These are phyloP conservation scores for Phytophthora sansomeana DNA, from an alignment of 352 stramenopile genomes.

Conservation along the genomic window DNA sequence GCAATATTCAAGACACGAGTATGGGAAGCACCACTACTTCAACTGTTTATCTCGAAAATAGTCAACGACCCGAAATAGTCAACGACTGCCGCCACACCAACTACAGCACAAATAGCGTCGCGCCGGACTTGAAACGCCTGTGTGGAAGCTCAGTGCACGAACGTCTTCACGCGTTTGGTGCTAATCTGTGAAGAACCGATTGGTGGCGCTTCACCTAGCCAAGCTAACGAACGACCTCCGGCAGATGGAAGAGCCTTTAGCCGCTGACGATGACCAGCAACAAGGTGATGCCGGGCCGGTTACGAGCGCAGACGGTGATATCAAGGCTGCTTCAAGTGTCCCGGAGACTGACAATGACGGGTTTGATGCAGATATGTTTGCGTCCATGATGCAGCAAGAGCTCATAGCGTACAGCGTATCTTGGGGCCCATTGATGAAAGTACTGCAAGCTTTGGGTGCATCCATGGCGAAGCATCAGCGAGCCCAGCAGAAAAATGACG, in stretches of 20 bases:
- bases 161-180: neutral
- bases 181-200: neutral
- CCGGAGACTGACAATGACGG: slow-evolving; percentile 27
- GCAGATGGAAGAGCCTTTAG: slow-evolving; percentile 32
- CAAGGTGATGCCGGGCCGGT: slow-evolving; percentile 12
- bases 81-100: neutral
- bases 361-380: slow-evolving; percentile 62
- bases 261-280: slow-evolving; percentile 32
- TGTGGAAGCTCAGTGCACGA: neutral
- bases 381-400: slow-evolving; percentile 66
- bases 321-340: slow-evolving; percentile 9
- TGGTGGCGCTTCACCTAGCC: neutral
- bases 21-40: slow-evolving; percentile 1
- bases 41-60: slow-evolving; percentile 1
- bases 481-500: slow-evolving; percentile 42
- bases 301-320: slow-evolving; percentile 3
- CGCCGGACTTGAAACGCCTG: slow-evolving; percentile 11
- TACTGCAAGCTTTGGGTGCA: slow-evolving; percentile 59
- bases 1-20: neutral
- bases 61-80: slow-evolving; percentile 11
- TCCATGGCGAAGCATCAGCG: slow-evolving; percentile 67
- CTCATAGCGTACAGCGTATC: slow-evolving; percentile 78
- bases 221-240: neutral
- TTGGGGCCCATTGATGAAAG: slow-evolving; percentile 77
- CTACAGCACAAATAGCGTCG: slow-evolving; percentile 8